Evolutionary conservation across 2,329 filamentous ascomycete species (phyloP), one percentile per base, ranked within the genome.

Genomic region (Fusarium sp.): DNA sequence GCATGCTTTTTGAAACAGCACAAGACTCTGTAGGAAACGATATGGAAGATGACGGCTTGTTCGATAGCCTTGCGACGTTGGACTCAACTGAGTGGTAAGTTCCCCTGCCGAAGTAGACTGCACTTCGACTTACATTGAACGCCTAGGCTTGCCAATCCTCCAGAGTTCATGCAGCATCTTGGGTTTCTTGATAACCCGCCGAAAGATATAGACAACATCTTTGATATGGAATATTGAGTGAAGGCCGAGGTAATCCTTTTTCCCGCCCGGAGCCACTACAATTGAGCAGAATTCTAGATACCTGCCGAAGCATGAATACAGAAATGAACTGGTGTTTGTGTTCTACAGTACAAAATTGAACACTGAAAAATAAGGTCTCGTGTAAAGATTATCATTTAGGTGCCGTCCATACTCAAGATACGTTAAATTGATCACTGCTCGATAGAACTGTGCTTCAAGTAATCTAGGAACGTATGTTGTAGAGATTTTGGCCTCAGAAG

Each of bases 151-250:
- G 59, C 59, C 0, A 62, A 62, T 8, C 59, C 59, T 10, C 47
- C 57, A 11, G 57, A 62, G 15, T 62, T 62, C 12, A 62, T 62
- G 57, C 57, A 62, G 16, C 59, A 62, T 4, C 57, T 62, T 10
- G 59, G 59, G 6, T 20, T 62, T 6, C 57, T 62, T 6, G 59
- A 62, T 1, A 44, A 62, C 7, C 18, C 40, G 1, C 30, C 59
- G 1, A 28, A 3, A 2, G 34, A 31, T 8, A 12, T 62, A 2
- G 59, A 62, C 6, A 30, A 30, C 2, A 40, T 62, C 1, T 62
- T 62, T n/a, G 30, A 62, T 8, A 61, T 61, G 56, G 58, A 36
- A 3, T 45, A 38, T 6, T 60, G 13, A 30, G 18, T 15, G 6
- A 28, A n/a, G 3, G 20, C 5, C 37, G 7, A 2, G 5, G 4